Percentiles rank a stretch among this genome's conserved stretches.
phyloP scores from a whole-genome alignment of 495 filamentous ascomycete genomes.

The Aspergillus wentii region DNA sequence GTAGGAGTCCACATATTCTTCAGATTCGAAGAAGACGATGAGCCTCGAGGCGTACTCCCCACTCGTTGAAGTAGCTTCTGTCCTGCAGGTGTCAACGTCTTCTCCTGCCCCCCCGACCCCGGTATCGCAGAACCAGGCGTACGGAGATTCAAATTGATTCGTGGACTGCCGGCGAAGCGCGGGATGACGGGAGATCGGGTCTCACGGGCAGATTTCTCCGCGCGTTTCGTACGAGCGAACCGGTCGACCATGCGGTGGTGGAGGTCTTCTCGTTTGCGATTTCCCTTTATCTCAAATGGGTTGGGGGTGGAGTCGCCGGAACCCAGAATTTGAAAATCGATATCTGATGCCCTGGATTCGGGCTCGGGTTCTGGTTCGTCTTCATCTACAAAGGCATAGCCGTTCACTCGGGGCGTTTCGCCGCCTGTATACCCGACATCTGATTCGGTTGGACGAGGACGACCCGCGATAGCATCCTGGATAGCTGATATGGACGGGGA shows the following conservation, averaged over 20 bases:
- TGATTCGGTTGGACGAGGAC: constrained; percentile 55
- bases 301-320: constrained; percentile 61
- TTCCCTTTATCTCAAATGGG: constrained; percentile 76
- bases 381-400: constrained; percentile 88
- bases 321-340: constrained; percentile 45
- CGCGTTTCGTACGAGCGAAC: constrained; percentile 67
- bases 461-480: constrained; percentile 79
- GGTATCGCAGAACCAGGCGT: constrained; percentile 34
- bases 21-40: constrained; percentile 34
- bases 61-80: constrained; percentile 70
- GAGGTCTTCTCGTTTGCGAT: constrained; percentile 72
- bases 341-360: constrained; percentile 10
- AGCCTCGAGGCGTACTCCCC: constrained; percentile 41
- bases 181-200: constrained; percentile 58
- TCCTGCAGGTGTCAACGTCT: constrained; percentile 64
- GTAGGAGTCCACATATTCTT: constrained; percentile 56
- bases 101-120: constrained; percentile 11
- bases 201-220: constrained; percentile 42
- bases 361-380: constrained; percentile 52
- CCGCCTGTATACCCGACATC: constrained; percentile 61
- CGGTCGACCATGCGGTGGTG: constrained; percentile 90
- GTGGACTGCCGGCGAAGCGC: constrained; percentile 71
- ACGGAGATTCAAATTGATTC: constrained; percentile 50
- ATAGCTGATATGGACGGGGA: constrained; percentile 85
- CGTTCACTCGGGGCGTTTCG: constrained; percentile 85